Base-by-base conservation (phyloP, 345 rosid species). In the Citrus reticulata region DNA sequence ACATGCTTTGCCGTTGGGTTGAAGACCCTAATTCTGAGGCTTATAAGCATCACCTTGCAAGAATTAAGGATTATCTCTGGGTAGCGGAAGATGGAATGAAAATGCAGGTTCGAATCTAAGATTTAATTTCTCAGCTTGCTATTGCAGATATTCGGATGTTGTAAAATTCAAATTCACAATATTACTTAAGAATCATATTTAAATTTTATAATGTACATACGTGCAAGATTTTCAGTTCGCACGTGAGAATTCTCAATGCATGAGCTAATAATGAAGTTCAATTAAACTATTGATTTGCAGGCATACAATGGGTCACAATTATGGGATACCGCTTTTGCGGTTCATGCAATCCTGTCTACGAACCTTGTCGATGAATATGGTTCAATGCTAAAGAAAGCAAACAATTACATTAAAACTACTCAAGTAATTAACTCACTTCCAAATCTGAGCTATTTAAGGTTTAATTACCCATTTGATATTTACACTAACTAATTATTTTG, bases 251-350 rank as follows among this genome's bases (percentile, higher is more conserved):
- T 54, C 58, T 54, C 58, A 17, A 42, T 54, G 19, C 17, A 17
- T 17, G 22, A 54, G 22, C 20, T 54, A 19, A 54, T 17, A 54
- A 54, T 5, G 20, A 54, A 8, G 30, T 24, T 60, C 14, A 25
- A 60, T 64, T 49, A 17, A 62, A 54, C 22, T 54, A 40, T 9
- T n/a, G 30, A 16, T 17, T 16, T 20, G 29, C 86, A 91, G 91
- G 95, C 92, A 34, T 86, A 90, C 81, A 89, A 88, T n/a, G 97
- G 97, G 5, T 84, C 90, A 70, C 97, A 93, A 72, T 54, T 87
- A 5, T 93, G 95, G 97, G 95, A 93, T 64, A 89, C 86, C 25
- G 71, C 77, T 9, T 88, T 93, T 22, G 85, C 93, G 22, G 87
- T 89, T 58, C 98, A 91, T 77, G 90, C 88, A 70, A 83, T 91